These are phyloP conservation scores for Geoglossum glabrum DNA, from an alignment of 495 filamentous ascomycete species.

Conservation along the genomic window DNA sequence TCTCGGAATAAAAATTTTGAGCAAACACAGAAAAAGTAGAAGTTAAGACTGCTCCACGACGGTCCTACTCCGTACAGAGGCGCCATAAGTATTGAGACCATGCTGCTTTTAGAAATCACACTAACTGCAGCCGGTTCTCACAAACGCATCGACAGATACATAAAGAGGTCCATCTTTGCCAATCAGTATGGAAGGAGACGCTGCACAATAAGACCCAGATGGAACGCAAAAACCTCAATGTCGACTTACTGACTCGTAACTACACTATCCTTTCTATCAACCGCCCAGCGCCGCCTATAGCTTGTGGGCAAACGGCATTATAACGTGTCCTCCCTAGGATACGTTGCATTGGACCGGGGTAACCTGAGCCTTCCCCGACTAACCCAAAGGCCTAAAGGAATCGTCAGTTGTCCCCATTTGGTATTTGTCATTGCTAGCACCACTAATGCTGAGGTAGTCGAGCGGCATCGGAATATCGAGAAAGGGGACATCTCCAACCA, in stretches of 20 bases:
- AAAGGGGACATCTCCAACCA: neutral
- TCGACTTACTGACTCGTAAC: neutral
- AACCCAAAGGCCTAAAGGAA: neutral
- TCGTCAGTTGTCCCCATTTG: neutral
- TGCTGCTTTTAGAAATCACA: no score
- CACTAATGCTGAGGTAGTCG: neutral
- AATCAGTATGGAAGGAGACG: conserved; percentile 1
- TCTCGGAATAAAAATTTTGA: no score
- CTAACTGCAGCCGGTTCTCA: no score
- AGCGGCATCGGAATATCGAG: neutral
- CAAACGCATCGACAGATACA: neutral
- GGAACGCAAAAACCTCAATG: neutral
- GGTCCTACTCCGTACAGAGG: no score
- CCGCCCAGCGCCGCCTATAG: neutral
- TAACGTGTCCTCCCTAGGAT: no score
- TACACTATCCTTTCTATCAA: neutral
- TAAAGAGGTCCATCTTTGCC: neutral
- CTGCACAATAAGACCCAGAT: neutral
- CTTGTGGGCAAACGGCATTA: neutral
- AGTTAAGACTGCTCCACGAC: no score
- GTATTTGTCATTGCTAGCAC: neutral
- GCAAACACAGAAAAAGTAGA: no score
- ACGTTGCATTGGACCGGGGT: neutral
- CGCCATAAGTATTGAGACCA: no score
- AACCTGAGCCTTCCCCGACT: neutral